These are phyloP conservation scores for Senecio squalidus DNA, from an alignment of 140 eudicot species.

Conservation along the genomic window DNA sequence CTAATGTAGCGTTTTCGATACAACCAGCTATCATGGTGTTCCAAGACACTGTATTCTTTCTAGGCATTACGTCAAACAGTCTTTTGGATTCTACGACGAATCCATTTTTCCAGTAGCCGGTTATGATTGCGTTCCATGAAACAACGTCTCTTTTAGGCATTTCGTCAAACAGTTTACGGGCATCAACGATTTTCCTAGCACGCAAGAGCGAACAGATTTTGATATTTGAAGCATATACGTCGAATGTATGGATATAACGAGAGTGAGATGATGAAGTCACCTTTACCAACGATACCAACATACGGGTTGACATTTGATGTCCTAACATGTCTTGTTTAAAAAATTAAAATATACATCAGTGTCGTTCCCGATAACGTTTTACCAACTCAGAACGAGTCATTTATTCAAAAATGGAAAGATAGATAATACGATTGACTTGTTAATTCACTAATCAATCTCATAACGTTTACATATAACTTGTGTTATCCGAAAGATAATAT, in stretches of 20 bases:
- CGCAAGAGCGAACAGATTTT: slow-evolving; percentile 29
- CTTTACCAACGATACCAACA: too few relatives aligned
- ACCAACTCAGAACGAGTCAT: too few relatives aligned
- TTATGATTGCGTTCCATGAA: slow-evolving; percentile 42
- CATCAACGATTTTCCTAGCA: slow-evolving; percentile 34
- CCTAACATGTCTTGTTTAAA: too few relatives aligned
- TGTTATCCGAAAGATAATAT: too few relatives aligned
- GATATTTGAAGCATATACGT: slow-evolving; percentile 25
- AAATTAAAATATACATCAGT: too few relatives aligned
- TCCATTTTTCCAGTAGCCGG: slow-evolving; percentile 50
- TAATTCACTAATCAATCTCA: too few relatives aligned
- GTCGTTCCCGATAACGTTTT: too few relatives aligned
- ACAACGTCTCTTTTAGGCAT: slow-evolving; percentile 41
- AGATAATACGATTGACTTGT: too few relatives aligned
- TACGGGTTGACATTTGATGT: too few relatives aligned
- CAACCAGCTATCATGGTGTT: slow-evolving; percentile 47
- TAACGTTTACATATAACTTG: too few relatives aligned
- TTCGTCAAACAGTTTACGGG: slow-evolving; percentile 54
- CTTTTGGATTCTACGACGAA: slow-evolving; percentile 30
- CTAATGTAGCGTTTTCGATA: slow-evolving; percentile 22
- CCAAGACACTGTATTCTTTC: slow-evolving; percentile 44
- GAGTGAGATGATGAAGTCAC: too few relatives aligned
- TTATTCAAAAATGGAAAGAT: too few relatives aligned
- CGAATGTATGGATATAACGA: slow-evolving; percentile 7
- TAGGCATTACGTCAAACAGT: slow-evolving; percentile 36